A percentile compares a stretch with the other conserved stretches of the same genome.
phyloP scores from a whole-genome alignment of 345 rosid species.

The Carallia pectinifolia region DNA sequence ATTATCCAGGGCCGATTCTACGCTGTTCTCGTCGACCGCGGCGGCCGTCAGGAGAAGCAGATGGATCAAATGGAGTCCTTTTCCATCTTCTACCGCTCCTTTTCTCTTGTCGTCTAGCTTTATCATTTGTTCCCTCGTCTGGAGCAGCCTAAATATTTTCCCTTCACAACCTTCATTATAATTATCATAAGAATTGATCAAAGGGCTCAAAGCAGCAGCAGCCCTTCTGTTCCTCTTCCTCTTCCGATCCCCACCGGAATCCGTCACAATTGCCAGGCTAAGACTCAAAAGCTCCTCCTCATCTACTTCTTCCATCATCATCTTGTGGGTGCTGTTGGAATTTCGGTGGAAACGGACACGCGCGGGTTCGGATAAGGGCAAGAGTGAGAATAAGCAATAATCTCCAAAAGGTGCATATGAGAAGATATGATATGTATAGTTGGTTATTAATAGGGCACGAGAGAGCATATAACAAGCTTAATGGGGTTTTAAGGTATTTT shows the following conservation, averaged over 20 bases:
- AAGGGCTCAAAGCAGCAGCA: constrained; percentile 4
- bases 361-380: too few relatives aligned
- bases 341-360: too few relatives aligned
- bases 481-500: constrained; percentile 18
- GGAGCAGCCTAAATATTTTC: constrained; percentile 47
- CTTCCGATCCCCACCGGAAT: constrained; percentile 1
- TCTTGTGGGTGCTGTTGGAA: neutral
- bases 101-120: constrained; percentile 33
- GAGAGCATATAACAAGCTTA: neutral
- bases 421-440: constrained; percentile 5
- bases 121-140: constrained; percentile 57
- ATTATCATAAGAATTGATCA: neutral
- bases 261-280: constrained; percentile 45
- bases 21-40: constrained; percentile 41
- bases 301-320: constrained; percentile 27
- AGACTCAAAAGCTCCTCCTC: constrained; percentile 42
- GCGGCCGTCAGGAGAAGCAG: constrained; percentile 54
- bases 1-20: constrained; percentile 32
- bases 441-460: neutral
- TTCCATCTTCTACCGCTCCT: constrained; percentile 30
- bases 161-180: constrained; percentile 35
- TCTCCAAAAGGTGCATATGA: too few relatives aligned
- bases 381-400: too few relatives aligned
- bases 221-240: constrained; percentile 41
- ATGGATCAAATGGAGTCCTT: constrained; percentile 64